Evolutionary conservation across 768 basidiomycete species (phyloP).

Genomic region (Lentinus brumalis): DNA sequence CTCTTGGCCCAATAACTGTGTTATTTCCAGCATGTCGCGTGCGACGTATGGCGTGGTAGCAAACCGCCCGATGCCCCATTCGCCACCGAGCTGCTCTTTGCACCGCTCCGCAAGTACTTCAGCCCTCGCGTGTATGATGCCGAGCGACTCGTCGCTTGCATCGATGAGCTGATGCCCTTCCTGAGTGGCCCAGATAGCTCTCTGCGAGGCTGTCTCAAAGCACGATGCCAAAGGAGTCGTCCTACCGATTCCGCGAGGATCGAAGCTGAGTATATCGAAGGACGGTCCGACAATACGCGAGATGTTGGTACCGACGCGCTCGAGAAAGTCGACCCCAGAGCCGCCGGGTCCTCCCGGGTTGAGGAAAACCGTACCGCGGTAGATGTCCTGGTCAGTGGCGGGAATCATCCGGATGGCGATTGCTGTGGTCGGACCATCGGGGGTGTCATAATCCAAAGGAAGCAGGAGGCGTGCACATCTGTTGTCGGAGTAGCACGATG

Average conservation of each 20-base stretch:
- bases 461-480: conserved; percentile 21
- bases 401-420: conserved; percentile 24
- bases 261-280: conserved; percentile 24
- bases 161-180: conserved; percentile 12
- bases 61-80: conserved; percentile 23
- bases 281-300: conserved; percentile 17
- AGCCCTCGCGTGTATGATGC: conserved; percentile 9
- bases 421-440: conserved; percentile 18
- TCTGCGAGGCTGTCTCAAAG: conserved; percentile 19
- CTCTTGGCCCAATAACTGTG: conserved; percentile 28
- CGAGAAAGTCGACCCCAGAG: conserved; percentile 14
- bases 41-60: conserved; percentile 32
- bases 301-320: conserved; percentile 12
- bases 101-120: conserved; percentile 9
- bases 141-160: conserved; percentile 14
- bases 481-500: conserved; percentile 15
- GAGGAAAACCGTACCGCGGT: conserved; percentile 19
- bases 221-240: conserved; percentile 19
- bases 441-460: conserved; percentile 20
- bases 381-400: conserved; percentile 9
- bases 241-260: conserved; percentile 22
- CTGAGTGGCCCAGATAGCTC: conserved; percentile 18
- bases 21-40: conserved; percentile 35
- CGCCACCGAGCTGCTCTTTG: conserved; percentile 19
- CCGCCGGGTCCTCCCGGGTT: conserved; percentile 24